Evolutionary conservation across 176 grass and related monocot species (phyloP).

Genomic region (Chrysopogon serrulatus): DNA sequence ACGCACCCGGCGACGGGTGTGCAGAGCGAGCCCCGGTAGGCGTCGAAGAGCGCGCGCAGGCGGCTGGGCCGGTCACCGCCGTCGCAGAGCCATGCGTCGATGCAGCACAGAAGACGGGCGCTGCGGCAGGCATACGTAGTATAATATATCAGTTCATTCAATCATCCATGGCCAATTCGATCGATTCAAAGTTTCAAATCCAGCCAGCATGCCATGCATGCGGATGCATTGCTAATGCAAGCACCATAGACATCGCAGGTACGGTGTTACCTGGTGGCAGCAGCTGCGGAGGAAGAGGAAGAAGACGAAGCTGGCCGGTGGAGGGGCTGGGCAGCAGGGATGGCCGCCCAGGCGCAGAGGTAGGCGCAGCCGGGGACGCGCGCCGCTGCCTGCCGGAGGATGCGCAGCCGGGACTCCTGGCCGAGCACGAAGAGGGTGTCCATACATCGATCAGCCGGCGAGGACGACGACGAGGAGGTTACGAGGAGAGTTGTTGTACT

Average conservation of each 20-base stretch:
- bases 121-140: neutral
- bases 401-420: slow-evolving; percentile 35
- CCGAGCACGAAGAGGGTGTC: slow-evolving; percentile 40
- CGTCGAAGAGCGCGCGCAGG: slow-evolving; percentile 48
- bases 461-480: neutral
- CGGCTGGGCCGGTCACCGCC: neutral
- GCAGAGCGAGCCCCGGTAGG: slow-evolving; percentile 49
- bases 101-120: slow-evolving; percentile 15
- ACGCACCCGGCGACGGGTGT: slow-evolving; percentile 35
- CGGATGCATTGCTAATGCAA: too few relatives aligned
- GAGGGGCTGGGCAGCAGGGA: neutral
- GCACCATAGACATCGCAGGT: too few relatives aligned
- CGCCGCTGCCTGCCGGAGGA: slow-evolving; percentile 39
- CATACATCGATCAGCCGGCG: slow-evolving; percentile 3
- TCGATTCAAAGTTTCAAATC: too few relatives aligned
- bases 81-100: slow-evolving; percentile 49
- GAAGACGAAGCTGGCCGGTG: neutral
- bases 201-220: neutral
- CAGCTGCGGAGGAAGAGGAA: neutral
- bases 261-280: slow-evolving; percentile 32
- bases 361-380: slow-evolving; percentile 44
- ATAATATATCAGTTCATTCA: too few relatives aligned
- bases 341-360: slow-evolving; percentile 40
- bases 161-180: neutral
- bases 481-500: neutral